Evolutionary conservation across 1,284 basidiomycete genomes (phyloP).

Genomic region (Leccinum pallidistipes): DNA sequence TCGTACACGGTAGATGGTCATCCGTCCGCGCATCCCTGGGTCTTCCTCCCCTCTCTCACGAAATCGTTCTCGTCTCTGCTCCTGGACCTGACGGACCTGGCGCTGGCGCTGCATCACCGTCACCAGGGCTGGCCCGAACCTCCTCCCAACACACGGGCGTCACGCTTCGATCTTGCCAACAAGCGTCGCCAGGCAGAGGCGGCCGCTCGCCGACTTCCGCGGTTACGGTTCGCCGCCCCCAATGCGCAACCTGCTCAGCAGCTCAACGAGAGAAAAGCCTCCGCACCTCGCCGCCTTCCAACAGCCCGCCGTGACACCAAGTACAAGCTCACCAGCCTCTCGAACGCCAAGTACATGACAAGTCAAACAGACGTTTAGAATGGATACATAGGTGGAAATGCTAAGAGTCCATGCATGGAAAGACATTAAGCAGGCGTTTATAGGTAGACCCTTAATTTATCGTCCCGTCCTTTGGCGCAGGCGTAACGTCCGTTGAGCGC

Average conservation of each 20-base stretch:
- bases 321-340: background rate
- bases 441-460: slow-evolving; percentile 15
- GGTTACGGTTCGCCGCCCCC: slow-evolving; percentile 19
- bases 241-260: slow-evolving; percentile 1
- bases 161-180: slow-evolving; percentile 27
- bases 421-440: slow-evolving; percentile 17
- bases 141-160: slow-evolving; percentile 9
- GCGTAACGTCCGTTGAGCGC: slow-evolving; percentile 2
- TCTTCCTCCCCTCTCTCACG: slow-evolving; percentile 21
- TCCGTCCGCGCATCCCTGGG: slow-evolving; percentile 30
- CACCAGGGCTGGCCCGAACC: background rate
- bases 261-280: background rate
- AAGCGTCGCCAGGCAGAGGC: slow-evolving; percentile 15
- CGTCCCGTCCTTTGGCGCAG: slow-evolving; percentile 1
- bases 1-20: slow-evolving; percentile 34
- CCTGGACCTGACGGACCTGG: background rate
- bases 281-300: background rate
- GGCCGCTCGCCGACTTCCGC: slow-evolving; percentile 7
- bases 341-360: background rate
- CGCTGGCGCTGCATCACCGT: background rate
- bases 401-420: slow-evolving; percentile 9
- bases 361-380: background rate
- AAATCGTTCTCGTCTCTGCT: slow-evolving; percentile 1
- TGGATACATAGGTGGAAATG: slow-evolving; percentile 13
- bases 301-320: background rate